Base-by-base conservation (phyloP, 768 basidiomycete genomes). In the Trametopsis cervina region DNA sequence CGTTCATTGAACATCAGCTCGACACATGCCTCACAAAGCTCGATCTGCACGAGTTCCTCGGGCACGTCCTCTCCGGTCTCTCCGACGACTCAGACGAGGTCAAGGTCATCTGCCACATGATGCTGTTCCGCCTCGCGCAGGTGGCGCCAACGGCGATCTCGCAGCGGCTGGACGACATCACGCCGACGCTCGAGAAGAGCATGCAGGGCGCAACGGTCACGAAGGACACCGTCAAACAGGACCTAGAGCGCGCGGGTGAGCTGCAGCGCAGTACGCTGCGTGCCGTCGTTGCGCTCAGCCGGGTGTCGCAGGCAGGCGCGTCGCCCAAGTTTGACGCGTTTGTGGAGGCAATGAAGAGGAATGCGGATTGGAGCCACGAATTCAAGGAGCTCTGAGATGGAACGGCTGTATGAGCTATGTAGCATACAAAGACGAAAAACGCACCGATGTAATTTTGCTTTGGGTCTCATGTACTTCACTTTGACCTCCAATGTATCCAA, bases 171-270 rank as follows among this genome's bases (percentile, higher is more conserved):
- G 90, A 93, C 55, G 88, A 87, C 51, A 81, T 85, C 20, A 88
- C 89, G 22, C 85, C 87, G 4, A 80, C 82, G 45, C 73, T 97
- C 52, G 87, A 90, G 63, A 81, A 82, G 65, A 87, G 89, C 33
- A 91, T 97, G 81, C 88, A 91, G 60, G 90, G 90, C 1, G 79
- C 86, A 5, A 83, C 78, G 4, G 79, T 90, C 36, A 89, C 89
- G 44, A 97, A 97, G 69, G 95, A 98, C 61, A 90, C 91, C 0
- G 94, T 96, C 41, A 98, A 97, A 66, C 90, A 92, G 63, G 89
- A 92, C 55, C 62, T 92, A 39, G 89, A 90, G 66, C 78, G 87
- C 17, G 81, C 86, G 7, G 89, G 89, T 22, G 95, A 97, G 65
- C 73, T 97, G 51, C 93, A 97, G 68, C 73, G 89, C 53, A 92